Evolutionary conservation across 1,284 basidiomycete species (phyloP).

Genomic region (Pholiota adiposa): DNA sequence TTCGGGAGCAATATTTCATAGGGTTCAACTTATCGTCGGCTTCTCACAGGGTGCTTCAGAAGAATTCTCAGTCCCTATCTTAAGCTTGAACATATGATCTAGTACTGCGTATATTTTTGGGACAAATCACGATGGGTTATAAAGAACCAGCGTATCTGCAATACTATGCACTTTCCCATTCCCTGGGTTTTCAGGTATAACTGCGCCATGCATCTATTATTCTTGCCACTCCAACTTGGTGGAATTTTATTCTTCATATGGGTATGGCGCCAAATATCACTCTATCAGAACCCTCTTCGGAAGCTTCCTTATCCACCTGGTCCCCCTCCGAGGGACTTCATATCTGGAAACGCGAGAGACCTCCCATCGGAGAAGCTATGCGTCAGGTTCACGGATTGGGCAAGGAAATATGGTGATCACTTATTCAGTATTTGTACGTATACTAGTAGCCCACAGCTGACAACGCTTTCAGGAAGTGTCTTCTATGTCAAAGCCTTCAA

Average conservation of each 20-base stretch:
- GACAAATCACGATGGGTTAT: no score
- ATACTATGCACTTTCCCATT: no score
- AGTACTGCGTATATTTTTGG: no score
- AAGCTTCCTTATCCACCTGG: neutral
- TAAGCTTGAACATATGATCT: no score
- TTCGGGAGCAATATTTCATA: no score
- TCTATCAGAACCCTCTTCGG: neutral
- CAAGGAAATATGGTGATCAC: neutral
- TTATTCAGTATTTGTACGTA: neutral
- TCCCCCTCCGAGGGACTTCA: neutral
- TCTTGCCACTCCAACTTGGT: neutral
- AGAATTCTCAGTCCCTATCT: no score
- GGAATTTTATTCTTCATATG: neutral
- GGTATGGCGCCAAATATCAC: neutral
- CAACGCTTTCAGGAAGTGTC: constrained; percentile 23
- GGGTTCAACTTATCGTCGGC: no score
- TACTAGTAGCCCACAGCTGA: neutral
- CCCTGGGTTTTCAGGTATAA: no score
- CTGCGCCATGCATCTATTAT: no score
- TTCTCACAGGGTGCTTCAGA: no score
- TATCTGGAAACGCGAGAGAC: neutral
- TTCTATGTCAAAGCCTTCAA: neutral
- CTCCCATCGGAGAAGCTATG: neutral
- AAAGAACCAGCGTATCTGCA: no score
- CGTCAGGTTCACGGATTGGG: neutral